A percentile compares a stretch with the other conserved stretches of the same genome.
These are phyloP conservation scores for Scleroderma citrinum DNA, from an alignment of 768 basidiomycete genomes.

Conservation along the genomic window DNA sequence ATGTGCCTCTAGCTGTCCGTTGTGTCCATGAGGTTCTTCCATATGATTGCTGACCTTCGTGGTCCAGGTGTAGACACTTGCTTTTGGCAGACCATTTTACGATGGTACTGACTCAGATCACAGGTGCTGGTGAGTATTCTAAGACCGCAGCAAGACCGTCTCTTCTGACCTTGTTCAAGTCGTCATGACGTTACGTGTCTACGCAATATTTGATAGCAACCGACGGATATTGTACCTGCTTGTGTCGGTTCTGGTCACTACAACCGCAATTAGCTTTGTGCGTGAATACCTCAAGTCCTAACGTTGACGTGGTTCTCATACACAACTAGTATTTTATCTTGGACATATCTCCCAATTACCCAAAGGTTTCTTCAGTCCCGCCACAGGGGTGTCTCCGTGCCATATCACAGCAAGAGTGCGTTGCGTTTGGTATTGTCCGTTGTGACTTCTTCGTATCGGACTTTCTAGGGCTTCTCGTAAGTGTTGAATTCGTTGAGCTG, in stretches of 20 bases:
- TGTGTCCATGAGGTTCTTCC: background rate
- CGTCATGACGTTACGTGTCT: conserved; percentile 18
- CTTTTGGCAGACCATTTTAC: background rate
- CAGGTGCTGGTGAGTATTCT: conserved; percentile 4
- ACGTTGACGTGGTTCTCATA: background rate
- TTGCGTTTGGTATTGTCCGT: background rate
- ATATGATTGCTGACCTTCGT: background rate
- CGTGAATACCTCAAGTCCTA: background rate
- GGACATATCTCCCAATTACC: background rate
- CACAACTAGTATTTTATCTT: background rate
- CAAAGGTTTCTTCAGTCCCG: background rate
- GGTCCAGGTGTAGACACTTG: conserved; percentile 1
- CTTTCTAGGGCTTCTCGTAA: conserved; percentile 2
- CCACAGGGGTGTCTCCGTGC: background rate
- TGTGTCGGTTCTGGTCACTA: background rate
- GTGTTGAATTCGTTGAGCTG: background rate
- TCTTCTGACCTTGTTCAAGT: background rate
- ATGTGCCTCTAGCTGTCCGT: conserved; percentile 7
- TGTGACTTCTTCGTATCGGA: background rate
- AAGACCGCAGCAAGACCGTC: background rate
- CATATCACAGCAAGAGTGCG: background rate
- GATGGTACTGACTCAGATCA: conserved; percentile 7
- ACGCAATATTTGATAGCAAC: conserved; percentile 11
- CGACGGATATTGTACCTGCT: conserved; percentile 4
- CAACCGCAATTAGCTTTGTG: conserved; percentile 5